Percentiles rank a stretch among this genome's conserved stretches.
Conservation (phyloP, 164 flowering plant genomes). For the Amborella trichopoda region DNA sequence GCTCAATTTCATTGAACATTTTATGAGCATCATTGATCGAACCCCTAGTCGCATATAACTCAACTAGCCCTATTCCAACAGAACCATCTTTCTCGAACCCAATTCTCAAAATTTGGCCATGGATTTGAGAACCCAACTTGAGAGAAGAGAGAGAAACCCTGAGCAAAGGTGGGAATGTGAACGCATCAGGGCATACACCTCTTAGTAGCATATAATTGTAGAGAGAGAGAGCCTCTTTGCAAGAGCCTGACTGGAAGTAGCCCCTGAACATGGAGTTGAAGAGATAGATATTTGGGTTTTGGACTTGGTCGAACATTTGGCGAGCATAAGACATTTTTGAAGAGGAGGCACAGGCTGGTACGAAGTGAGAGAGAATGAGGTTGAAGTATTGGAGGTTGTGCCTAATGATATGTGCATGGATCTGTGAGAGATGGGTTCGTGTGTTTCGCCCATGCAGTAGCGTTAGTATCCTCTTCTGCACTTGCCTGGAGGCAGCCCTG, state of each 20-base stretch:
- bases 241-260: constrained; percentile 44
- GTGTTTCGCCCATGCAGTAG: constrained; percentile 58
- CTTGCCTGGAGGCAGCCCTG: background rate
- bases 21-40: constrained; percentile 46
- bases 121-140: constrained; percentile 34
- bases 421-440: constrained; percentile 40
- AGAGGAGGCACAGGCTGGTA: constrained; percentile 43
- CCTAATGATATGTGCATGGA: constrained; percentile 72
- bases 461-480: constrained; percentile 38
- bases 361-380: constrained; percentile 64
- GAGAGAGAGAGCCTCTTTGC: constrained; percentile 23
- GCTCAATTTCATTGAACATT: constrained; percentile 59
- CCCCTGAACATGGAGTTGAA: constrained; percentile 80
- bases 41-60: constrained; percentile 32
- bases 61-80: constrained; percentile 50
- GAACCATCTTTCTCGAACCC: constrained; percentile 40
- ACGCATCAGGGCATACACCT: constrained; percentile 58
- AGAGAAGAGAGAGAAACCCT: constrained; percentile 43
- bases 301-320: constrained; percentile 36
- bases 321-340: constrained; percentile 37
- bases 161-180: constrained; percentile 67
- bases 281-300: constrained; percentile 48
- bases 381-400: constrained; percentile 61
- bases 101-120: constrained; percentile 24
- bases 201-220: constrained; percentile 37